Conservation (phyloP, 2,329 filamentous ascomycete species). For the Aspergillus unguis region DNA sequence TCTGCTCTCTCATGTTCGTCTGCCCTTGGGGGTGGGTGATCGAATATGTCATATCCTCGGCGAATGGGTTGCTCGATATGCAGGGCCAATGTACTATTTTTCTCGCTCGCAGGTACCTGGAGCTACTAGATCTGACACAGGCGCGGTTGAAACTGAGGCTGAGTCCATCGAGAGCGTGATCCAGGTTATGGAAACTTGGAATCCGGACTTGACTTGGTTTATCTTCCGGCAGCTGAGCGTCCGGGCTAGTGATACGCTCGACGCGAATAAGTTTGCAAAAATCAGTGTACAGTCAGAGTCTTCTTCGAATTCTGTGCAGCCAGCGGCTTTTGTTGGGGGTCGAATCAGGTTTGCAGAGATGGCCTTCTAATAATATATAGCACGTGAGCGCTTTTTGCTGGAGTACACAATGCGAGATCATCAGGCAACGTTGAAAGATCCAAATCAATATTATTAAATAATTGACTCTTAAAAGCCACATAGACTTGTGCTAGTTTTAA, state of each 20-base stretch:
- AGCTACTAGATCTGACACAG: neutral
- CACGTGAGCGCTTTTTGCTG: neutral
- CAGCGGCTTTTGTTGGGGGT: slow-evolving; percentile 3
- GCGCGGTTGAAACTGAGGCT: slow-evolving; percentile 10
- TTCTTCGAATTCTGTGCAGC: neutral
- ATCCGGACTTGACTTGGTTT: slow-evolving; percentile 42
- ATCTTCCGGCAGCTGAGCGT: slow-evolving; percentile 30
- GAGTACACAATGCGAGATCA: no score
- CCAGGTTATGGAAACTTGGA: slow-evolving; percentile 41
- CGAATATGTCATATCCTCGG: slow-evolving; percentile 40
- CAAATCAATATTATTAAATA: no score
- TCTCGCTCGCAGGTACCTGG: neutral
- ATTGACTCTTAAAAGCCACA: no score
- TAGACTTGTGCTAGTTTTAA: no score
- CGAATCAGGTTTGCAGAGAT: slow-evolving; percentile 7
- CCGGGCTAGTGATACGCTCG: slow-evolving; percentile 5
- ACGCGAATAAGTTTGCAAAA: slow-evolving; percentile 16
- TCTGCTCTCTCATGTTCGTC: slow-evolving; percentile 37
- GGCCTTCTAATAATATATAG: slow-evolving; percentile 2
- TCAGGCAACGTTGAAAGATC: no score
- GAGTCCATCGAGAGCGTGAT: slow-evolving; percentile 31
- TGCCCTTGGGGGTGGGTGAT: slow-evolving; percentile 40
- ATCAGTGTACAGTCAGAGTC: neutral
- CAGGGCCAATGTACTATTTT: slow-evolving; percentile 35
- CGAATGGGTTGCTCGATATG: slow-evolving; percentile 35